These are phyloP conservation scores for Globisporangium rhizosaccharum DNA, from an alignment of 352 stramenopile genomes.

Conservation along the genomic window DNA sequence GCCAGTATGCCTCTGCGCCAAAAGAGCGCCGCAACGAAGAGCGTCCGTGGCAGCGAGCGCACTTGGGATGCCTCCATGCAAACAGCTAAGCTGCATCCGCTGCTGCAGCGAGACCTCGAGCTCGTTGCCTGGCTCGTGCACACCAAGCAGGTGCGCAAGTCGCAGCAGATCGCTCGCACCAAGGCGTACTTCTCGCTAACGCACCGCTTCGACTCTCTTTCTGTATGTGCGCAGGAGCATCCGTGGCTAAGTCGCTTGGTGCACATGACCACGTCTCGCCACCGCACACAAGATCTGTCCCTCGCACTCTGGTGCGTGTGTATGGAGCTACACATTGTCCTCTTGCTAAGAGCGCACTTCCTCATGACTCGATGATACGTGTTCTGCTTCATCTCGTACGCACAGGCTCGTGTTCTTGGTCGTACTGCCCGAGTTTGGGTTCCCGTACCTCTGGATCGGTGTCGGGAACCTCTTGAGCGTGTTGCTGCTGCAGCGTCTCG, in stretches of 20 bases:
- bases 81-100: conserved; percentile 23
- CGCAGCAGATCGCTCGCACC: neutral
- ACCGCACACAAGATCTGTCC: conserved; percentile 56
- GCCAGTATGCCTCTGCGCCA: too few species aligned
- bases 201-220: neutral
- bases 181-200: neutral
- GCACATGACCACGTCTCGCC: conserved; percentile 46
- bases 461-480: conserved; percentile 50
- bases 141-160: conserved; percentile 27
- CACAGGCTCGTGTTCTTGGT: conserved; percentile 58
- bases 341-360: neutral
- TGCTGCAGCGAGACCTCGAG: conserved; percentile 55
- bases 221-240: conserved; percentile 6
- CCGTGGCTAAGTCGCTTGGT: conserved; percentile 35
- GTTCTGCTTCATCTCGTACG: conserved; percentile 1
- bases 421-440: conserved; percentile 46
- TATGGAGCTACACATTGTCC: neutral
- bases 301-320: conserved; percentile 48
- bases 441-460: conserved; percentile 67
- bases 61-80: neutral
- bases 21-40: neutral
- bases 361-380: neutral
- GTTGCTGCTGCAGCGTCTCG: conserved; percentile 40
- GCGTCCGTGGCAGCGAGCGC: neutral
- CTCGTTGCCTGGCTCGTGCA: conserved; percentile 29